Conservation (phyloP, 306 rosid species). For the Lotus japonicus region DNA sequence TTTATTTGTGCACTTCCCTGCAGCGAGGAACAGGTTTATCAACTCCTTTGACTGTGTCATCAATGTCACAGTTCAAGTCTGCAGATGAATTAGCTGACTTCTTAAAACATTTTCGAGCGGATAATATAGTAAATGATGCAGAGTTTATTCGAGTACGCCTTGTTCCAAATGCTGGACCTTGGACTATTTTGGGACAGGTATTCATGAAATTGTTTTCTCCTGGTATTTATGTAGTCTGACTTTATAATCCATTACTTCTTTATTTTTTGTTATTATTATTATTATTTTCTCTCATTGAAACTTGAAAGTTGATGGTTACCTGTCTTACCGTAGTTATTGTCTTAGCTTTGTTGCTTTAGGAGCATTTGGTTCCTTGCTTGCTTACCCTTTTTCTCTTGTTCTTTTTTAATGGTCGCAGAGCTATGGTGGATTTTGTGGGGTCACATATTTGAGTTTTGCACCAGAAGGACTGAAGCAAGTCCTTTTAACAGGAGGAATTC, state of each 20-base stretch:
- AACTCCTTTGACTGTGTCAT: constrained; percentile 78
- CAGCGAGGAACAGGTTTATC: constrained; percentile 99
- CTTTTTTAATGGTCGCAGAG: constrained; percentile 42
- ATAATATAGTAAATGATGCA: constrained; percentile 84
- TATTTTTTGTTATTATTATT: too few species aligned
- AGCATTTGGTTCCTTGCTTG: constrained; percentile 9
- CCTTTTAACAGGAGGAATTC: constrained; percentile 90
- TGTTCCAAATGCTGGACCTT: constrained; percentile 82
- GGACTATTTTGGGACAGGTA: constrained; percentile 98
- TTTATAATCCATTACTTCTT: neutral
- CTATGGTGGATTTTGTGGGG: constrained; percentile 91
- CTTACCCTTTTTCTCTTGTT: constrained; percentile 11
- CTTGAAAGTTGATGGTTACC: too few species aligned
- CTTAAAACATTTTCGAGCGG: constrained; percentile 83
- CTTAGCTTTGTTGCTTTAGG: neutral
- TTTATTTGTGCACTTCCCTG: constrained; percentile 25
- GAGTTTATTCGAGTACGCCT: constrained; percentile 75
- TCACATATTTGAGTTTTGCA: constrained; percentile 93
- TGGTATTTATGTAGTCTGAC: constrained; percentile 3
- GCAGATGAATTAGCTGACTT: constrained; percentile 57
- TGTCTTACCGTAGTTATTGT: neutral
- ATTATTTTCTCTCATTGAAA: too few species aligned
- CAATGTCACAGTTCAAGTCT: constrained; percentile 72
- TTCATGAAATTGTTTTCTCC: constrained; percentile 10
- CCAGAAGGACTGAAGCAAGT: constrained; percentile 78